phyloP scores from a whole-genome alignment of 1,139 yeast genomes.

The Scheffersomyces segobiensis region DNA sequence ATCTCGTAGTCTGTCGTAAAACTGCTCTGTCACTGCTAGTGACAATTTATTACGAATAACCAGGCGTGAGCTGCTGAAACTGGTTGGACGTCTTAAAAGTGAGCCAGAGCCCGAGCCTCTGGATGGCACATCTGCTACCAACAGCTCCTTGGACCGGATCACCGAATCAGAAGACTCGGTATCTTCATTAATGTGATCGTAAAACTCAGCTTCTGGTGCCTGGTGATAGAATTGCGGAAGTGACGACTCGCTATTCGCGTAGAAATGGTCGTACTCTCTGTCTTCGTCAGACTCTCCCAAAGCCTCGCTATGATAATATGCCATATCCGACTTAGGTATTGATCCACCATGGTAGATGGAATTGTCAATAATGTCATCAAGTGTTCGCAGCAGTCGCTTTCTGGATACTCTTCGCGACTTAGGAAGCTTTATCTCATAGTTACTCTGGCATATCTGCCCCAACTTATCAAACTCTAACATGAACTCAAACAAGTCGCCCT shows the following conservation, averaged over 20 bases:
- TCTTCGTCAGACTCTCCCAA: neutral
- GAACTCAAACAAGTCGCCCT: constrained; percentile 61
- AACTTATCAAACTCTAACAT: constrained; percentile 34
- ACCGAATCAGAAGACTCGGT: neutral
- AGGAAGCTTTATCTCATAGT: constrained; percentile 1
- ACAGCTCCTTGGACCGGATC: neutral
- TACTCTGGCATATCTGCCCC: constrained; percentile 11
- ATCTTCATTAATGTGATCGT: neutral
- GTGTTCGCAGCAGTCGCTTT: neutral
- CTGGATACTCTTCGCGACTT: neutral
- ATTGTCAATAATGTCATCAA: neutral
- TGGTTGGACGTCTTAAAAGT: neutral
- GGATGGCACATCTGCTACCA: neutral
- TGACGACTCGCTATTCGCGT: neutral
- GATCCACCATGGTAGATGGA: neutral
- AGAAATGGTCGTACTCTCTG: neutral
- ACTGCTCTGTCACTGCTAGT: neutral
- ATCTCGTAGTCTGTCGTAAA: neutral
- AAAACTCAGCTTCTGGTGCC: neutral
- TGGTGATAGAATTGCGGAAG: neutral
- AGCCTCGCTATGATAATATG: neutral
- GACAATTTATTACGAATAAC: neutral
- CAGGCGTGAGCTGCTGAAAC: neutral
- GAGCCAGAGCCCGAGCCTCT: neutral
- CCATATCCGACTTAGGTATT: neutral